Percentiles rank a stretch among this genome's conserved stretches.
Conservation (phyloP, 2,329 filamentous ascomycete species). For the Sporothrix inflata region DNA sequence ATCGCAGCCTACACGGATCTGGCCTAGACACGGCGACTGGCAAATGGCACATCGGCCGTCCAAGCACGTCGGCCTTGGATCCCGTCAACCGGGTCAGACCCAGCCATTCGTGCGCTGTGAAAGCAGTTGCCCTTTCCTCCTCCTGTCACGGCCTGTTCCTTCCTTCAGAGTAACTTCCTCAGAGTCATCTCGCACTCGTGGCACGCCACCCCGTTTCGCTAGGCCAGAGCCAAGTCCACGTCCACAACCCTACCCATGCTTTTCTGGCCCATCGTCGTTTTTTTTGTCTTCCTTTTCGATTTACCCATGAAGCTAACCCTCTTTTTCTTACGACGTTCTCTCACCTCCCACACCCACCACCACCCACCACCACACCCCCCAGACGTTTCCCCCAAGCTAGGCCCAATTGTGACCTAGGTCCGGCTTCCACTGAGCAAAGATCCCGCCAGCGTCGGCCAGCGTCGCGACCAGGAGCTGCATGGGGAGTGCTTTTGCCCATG, state of each 20-base stretch:
- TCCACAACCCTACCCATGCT: not conserved
- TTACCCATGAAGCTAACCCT: conserved; percentile 12
- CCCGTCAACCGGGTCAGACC: conserved; percentile 23
- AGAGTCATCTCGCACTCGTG: too few relatives aligned
- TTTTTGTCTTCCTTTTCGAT: not conserved
- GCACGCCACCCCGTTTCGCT: not conserved
- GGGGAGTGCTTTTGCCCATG: not conserved
- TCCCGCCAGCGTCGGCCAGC: conserved; percentile 1
- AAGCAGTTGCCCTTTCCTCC: too few relatives aligned
- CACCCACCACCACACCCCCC: not conserved
- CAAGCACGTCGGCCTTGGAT: conserved; percentile 18
- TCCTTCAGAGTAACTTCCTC: too few relatives aligned
- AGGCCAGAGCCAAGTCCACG: not conserved
- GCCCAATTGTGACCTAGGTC: conserved; percentile 23
- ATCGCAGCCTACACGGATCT: too few relatives aligned
- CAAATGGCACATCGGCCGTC: not conserved
- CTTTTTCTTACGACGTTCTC: too few relatives aligned
- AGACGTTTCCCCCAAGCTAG: conserved; percentile 9
- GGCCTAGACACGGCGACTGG: too few relatives aligned
- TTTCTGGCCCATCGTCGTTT: not conserved
- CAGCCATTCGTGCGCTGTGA: not conserved
- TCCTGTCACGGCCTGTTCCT: too few relatives aligned
- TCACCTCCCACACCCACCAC: not conserved
- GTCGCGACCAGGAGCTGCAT: not conserved
- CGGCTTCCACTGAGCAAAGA: not conserved